Conservation (phyloP, 169 alveolate species). For the Neospora caninum region DNA sequence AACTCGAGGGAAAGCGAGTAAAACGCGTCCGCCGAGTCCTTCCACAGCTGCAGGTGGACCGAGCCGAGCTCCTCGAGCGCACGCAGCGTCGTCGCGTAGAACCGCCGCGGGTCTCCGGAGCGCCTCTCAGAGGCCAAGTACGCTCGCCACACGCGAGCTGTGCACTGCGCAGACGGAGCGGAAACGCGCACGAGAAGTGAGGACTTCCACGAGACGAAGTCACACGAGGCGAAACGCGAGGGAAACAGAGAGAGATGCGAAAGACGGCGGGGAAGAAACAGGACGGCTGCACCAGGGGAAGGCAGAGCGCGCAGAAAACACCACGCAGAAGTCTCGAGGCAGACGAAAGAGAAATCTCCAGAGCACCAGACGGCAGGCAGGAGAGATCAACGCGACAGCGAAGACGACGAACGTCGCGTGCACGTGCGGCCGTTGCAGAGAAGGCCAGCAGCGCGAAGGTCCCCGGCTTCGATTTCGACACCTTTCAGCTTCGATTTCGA, state of each 20-base stretch:
- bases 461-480: too few relatives aligned
- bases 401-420: too few relatives aligned
- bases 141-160: constrained; percentile 31
- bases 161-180: not conserved
- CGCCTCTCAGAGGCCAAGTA: not conserved
- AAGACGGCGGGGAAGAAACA: not conserved
- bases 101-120: constrained; percentile 17
- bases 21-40: constrained; percentile 35
- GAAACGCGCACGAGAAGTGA: not conserved
- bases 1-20: not conserved
- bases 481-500: too few relatives aligned
- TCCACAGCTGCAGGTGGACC: constrained; percentile 24
- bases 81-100: not conserved
- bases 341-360: not conserved
- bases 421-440: too few relatives aligned
- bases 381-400: too few relatives aligned
- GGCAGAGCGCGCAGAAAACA: too few relatives aligned
- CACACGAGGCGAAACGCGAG: not conserved
- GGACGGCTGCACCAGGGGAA: not conserved
- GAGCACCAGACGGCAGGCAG: too few relatives aligned
- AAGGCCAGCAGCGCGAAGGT: too few relatives aligned
- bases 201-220: not conserved
- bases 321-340: not conserved
- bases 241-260: not conserved
- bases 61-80: constrained; percentile 47